Base-by-base conservation (phyloP, 2,329 filamentous ascomycete species). In the Blastomyces parvus region DNA sequence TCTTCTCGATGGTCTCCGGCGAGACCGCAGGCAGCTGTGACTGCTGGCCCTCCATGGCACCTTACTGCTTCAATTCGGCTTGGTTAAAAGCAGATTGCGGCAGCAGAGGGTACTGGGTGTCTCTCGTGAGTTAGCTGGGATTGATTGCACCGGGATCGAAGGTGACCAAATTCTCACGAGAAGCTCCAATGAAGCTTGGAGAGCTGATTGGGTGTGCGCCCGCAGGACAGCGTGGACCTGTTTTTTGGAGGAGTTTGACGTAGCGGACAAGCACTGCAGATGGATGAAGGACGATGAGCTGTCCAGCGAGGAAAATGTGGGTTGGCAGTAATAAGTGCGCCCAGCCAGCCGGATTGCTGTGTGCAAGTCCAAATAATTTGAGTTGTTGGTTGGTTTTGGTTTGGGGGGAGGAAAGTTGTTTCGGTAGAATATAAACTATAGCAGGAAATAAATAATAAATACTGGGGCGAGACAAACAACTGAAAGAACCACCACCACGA, bases 61-160 rank as follows among this genome's bases (percentile, higher is more conserved):
- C 90, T 77, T 95, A 87, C 75, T 87, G 83, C 84, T 91, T 95
- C 76, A 90, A 83, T 83, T 96, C 91, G 64, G 76, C 75, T 63
- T 75, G 48, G 42, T 13, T 19, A 17, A 44, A 44, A 42, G 33
- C 30, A 33, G 13, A 46, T 33, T 46, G 52, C 33, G 19, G 48
- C 63, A 38, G 60, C 46, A 59, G 62, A 56, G 40, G 64, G 46
- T 52, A 62, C 63, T 62, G 64, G 64, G 36, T 36, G 36, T 38
- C 48, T 56, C 46, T 36, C 38, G 42, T 46, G 9, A 56, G 36
- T 44, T 40, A 58, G 59, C 40, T 53, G 44, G 13, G n/a, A 42
- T 40, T 25, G 42, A 52, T 52, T 42, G n/a, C 25, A 42, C 55
- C n/a, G 62, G 22, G 9, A 19, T 48, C 44, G 61, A 53, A 40